These are phyloP conservation scores for Cucumis cinereus DNA, from an alignment of 306 rosid species.

Conservation along the genomic window DNA sequence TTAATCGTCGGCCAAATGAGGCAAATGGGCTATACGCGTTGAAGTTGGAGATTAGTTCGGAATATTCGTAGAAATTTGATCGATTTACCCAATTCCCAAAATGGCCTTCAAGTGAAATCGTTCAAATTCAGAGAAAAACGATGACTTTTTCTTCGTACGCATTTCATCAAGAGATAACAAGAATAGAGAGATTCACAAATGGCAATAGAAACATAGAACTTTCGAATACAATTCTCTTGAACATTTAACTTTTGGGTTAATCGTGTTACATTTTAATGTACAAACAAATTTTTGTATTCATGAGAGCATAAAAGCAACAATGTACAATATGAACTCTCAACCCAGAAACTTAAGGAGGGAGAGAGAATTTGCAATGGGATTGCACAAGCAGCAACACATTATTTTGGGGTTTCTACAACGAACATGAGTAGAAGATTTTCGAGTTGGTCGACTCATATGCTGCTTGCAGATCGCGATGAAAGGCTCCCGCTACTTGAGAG, in stretches of 20 bases:
- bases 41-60: background rate
- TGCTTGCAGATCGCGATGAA: conserved; percentile 43
- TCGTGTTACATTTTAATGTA: background rate
- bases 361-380: background rate
- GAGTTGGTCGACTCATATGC: conserved; percentile 10
- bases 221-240: background rate
- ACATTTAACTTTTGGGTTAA: background rate
- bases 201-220: background rate
- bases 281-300: background rate
- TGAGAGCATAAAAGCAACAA: background rate
- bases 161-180: background rate
- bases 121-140: background rate
- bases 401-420: background rate
- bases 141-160: background rate
- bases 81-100: background rate
- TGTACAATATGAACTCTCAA: background rate
- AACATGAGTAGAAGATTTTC: background rate
- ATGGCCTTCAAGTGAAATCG: background rate
- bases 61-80: background rate
- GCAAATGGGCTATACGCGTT: background rate
- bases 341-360: conserved; percentile 1
- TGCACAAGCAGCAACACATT: background rate
- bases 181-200: background rate
- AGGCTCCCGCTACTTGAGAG: conserved; percentile 32
- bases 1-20: background rate